These are phyloP conservation scores for Phallus indusiatus DNA, from an alignment of 768 basidiomycete species.

Conservation along the genomic window DNA sequence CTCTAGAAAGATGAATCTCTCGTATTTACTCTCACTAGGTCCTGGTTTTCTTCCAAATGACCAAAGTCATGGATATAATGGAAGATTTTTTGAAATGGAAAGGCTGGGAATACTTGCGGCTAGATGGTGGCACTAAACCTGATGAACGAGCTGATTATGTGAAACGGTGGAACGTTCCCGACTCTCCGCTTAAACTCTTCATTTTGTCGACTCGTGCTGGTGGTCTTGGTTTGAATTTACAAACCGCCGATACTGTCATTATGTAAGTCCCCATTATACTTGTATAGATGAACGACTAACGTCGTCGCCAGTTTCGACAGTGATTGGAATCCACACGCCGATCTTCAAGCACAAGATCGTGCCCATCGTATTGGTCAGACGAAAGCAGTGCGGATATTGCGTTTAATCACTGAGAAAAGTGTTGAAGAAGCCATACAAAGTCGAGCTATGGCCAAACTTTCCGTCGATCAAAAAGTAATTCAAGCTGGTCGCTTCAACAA, in stretches of 20 bases:
- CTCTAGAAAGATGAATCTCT: conserved; percentile 4
- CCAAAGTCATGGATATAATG: conserved; percentile 98
- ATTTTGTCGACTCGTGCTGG: conserved; percentile 91
- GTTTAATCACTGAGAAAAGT: conserved; percentile 96
- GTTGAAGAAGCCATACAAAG: conserved; percentile 98
- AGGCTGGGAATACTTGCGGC: conserved; percentile 78
- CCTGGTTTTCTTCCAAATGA: conserved; percentile 99
- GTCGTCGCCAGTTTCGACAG: conserved; percentile 52
- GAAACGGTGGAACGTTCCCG: conserved; percentile 78
- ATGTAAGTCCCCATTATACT: conserved; percentile 45
- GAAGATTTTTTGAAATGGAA: conserved; percentile 88
- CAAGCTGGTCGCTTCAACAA: conserved; percentile 99
- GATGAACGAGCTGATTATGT: conserved; percentile 88
- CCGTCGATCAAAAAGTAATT: conserved; percentile 98
- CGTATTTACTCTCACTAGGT: conserved; percentile 38
- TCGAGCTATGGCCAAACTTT: conserved; percentile 89
- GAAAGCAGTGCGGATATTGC: conserved; percentile 90
- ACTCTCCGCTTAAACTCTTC: conserved; percentile 85
- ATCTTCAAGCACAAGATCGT: conserved; percentile 98
- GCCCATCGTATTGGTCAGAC: conserved; percentile 99
- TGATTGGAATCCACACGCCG: conserved; percentile 97
- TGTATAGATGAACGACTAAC: conserved; percentile 3
- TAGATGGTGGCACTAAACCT: conserved; percentile 96
- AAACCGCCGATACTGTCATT: conserved; percentile 94
- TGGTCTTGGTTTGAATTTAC: conserved; percentile 89